A percentile compares a stretch with the other conserved stretches of the same genome.
These are phyloP conservation scores for Trichoderma asperelloides DNA, from an alignment of 495 filamentous ascomycete species.

Conservation along the genomic window DNA sequence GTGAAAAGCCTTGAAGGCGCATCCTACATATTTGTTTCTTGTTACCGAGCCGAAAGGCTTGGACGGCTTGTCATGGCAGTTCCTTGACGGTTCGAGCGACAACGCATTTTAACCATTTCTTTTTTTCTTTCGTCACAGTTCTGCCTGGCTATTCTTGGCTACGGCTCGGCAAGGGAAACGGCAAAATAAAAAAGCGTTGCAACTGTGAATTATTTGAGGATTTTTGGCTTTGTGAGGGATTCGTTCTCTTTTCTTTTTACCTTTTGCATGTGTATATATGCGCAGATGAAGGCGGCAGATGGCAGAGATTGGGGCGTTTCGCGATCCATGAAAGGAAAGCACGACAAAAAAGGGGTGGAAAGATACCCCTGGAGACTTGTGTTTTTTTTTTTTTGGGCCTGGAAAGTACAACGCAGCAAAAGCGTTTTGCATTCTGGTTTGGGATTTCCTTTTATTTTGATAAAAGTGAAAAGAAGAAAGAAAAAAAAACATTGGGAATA, in stretches of 20 bases:
- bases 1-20: neutral
- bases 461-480: neutral
- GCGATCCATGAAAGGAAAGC: neutral
- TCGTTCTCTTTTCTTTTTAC: neutral
- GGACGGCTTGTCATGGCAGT: neutral
- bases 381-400: neutral
- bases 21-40: constrained; percentile 14
- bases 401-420: neutral
- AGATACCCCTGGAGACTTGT: constrained; percentile 2
- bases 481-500: neutral
- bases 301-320: neutral
- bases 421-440: neutral
- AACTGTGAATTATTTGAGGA: constrained; percentile 8
- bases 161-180: constrained; percentile 2
- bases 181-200: constrained; percentile 22
- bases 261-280: neutral
- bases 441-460: constrained; percentile 1
- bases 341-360: neutral
- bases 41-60: constrained; percentile 16
- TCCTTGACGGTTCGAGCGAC: neutral
- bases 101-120: constrained; percentile 7
- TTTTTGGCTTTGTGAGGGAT: constrained; percentile 10
- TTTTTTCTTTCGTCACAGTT: constrained; percentile 11
- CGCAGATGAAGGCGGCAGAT: neutral
- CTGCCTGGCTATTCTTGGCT: constrained; percentile 8